These are phyloP conservation scores for Rutstroemia sp. DNA, from an alignment of 2,329 filamentous ascomycete species.

Conservation along the genomic window DNA sequence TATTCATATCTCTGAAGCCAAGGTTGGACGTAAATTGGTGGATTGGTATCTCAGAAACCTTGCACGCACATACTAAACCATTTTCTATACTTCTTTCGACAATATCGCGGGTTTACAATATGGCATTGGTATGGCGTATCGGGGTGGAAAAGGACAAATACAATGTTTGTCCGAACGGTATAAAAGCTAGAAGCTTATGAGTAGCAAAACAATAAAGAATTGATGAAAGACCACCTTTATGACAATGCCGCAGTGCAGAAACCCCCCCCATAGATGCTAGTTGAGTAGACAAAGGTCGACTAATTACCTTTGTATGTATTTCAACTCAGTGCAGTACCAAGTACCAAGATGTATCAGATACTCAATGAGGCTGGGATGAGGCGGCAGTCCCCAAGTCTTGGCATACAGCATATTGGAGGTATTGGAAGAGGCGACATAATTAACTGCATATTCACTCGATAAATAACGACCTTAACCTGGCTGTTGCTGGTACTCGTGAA, in stretches of 20 bases:
- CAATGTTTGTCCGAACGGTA: constrained; percentile 2
- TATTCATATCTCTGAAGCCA: constrained; percentile 98
- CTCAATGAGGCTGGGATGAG: not conserved
- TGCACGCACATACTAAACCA: constrained; percentile 75
- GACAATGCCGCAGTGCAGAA: not conserved
- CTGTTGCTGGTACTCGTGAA: not conserved
- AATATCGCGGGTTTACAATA: constrained; percentile 23
- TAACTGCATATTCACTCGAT: not conserved
- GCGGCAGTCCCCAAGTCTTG: not conserved
- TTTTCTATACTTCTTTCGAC: constrained; percentile 17
- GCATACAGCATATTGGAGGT: not conserved
- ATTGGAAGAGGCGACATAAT: not conserved
- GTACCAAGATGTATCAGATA: not conserved
- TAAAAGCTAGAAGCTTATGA: constrained; percentile 6
- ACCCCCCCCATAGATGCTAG: too few species aligned
- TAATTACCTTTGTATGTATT: not conserved
- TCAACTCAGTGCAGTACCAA: not conserved
- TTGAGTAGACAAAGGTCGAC: not conserved
- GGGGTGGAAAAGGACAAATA: constrained; percentile 5
- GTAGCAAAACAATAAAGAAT: constrained; percentile 7
- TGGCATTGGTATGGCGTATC: constrained; percentile 21
- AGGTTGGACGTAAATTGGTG: constrained; percentile 93
- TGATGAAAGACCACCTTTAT: not conserved
- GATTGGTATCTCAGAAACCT: constrained; percentile 99
- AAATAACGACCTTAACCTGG: not conserved